phyloP scores from a whole-genome alignment of 2,329 filamentous ascomycete species.

The Alternaria arborescens region DNA sequence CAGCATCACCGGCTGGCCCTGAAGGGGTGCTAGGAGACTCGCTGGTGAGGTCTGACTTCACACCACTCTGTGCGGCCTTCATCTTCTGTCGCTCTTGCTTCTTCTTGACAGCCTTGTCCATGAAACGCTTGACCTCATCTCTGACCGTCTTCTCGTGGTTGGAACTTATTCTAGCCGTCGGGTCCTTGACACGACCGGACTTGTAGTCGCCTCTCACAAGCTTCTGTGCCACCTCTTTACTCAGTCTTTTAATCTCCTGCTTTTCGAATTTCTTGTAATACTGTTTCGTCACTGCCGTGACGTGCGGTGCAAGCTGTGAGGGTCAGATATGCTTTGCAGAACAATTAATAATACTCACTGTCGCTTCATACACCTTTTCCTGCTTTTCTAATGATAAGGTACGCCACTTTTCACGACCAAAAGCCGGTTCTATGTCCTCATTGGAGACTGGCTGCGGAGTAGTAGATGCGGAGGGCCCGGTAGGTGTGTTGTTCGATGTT shows the following conservation, averaged over 20 bases:
- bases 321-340: constrained; percentile 14
- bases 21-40: constrained; percentile 33
- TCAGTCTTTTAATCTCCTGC: constrained; percentile 73
- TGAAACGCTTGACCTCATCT: constrained; percentile 82
- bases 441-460: constrained; percentile 70
- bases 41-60: constrained; percentile 22
- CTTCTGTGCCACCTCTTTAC: constrained; percentile 81
- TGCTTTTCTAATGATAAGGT: constrained; percentile 80
- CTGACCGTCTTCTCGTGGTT: constrained; percentile 86
- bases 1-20: constrained; percentile 10
- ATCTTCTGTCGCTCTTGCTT: constrained; percentile 69
- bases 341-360: constrained; percentile 64
- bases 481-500: constrained; percentile 71
- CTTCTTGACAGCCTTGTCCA: constrained; percentile 83
- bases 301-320: constrained; percentile 77
- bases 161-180: constrained; percentile 72
- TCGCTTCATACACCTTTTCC: constrained; percentile 94
- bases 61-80: constrained; percentile 55
- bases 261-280: constrained; percentile 87
- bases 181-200: constrained; percentile 83
- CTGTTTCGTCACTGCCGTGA: constrained; percentile 86
- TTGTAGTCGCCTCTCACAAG: constrained; percentile 93
- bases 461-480: constrained; percentile 63
- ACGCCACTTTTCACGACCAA: constrained; percentile 72
- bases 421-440: constrained; percentile 63